Evolutionary conservation across 1,139 yeast genomes (phyloP), one percentile per base, ranked within the genome.

Genomic region (Lodderomyces beijingensis): DNA sequence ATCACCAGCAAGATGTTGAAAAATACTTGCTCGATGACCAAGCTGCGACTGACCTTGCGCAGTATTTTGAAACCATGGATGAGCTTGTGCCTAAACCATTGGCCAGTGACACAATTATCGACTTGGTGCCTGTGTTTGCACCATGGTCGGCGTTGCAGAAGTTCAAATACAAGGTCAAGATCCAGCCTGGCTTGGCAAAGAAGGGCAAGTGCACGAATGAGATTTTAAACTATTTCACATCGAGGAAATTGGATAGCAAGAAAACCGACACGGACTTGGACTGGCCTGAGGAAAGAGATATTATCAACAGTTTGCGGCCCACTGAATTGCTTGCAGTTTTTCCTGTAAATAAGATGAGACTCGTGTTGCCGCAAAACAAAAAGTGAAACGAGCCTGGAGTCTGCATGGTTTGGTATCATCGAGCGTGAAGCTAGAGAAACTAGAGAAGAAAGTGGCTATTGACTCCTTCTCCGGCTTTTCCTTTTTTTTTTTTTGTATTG

Each of bases 141-240:
- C 98, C 98, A 1, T 93, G 96, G 95, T 59, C 74, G 9, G 72
- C 96, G 0, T 58, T 91, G 46, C 72, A 66, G 40, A 82, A 82
- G 53, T 75, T 72, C 58, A 82, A 85, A 53, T 88, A 84, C 59
- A 88, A 87, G 53, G 81, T 86, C 25, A 89, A 91, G 55, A 60
- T 91, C 26, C 87, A 79, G 45, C 93, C 95, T 0, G 99, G 99
- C 0, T 67, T 73, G 27, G 79, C 81, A 17, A 91, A 93, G 55
- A 91, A 89, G 56, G 95, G 96, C 2, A 91, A 91, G 51, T 80
- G 93, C 0, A 66, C 87, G 24, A 71, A 71, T 38, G 96, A 88
- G 40, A 67, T 77, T 2, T 47, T 88, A 34, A 70, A 75, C 41
- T 71, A 71, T 45, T 78, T 88, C 49, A 59, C 69, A 28, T 64